These are phyloP conservation scores for Apiospora sp. DNA, from an alignment of 2,329 filamentous ascomycete genomes.

Conservation along the genomic window DNA sequence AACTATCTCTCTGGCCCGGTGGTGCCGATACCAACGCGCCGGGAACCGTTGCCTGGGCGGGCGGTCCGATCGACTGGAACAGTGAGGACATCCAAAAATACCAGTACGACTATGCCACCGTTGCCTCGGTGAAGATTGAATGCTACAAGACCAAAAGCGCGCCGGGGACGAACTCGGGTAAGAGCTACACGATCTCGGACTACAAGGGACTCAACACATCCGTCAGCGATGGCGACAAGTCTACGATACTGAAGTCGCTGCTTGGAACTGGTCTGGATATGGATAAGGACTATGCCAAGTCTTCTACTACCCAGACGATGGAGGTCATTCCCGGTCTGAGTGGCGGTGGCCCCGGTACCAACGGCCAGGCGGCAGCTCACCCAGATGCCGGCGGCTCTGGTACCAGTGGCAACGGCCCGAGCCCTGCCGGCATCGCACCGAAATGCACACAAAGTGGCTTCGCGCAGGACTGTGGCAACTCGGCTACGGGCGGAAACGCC, in stretches of 20 bases:
- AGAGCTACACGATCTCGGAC: constrained; percentile 79
- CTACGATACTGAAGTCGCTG: constrained; percentile 80
- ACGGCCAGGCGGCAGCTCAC: constrained; percentile 40
- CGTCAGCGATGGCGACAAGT: constrained; percentile 76
- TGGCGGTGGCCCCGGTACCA: constrained; percentile 42
- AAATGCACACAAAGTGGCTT: constrained; percentile 38
- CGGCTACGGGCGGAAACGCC: constrained; percentile 24
- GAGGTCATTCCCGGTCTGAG: constrained; percentile 42
- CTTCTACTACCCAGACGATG: constrained; percentile 42
- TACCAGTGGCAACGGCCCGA: constrained; percentile 26
- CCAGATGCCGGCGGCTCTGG: constrained; percentile 28
- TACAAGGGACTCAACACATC: constrained; percentile 75
- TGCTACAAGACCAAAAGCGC: constrained; percentile 75
- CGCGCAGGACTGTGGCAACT: constrained; percentile 38
- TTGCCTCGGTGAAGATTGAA: constrained; percentile 79
- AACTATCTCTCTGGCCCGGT: constrained; percentile 96
- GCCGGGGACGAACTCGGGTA: constrained; percentile 74
- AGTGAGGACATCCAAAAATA: constrained; percentile 79
- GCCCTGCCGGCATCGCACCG: constrained; percentile 29
- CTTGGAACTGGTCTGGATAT: constrained; percentile 83
- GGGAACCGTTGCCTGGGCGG: constrained; percentile 92
- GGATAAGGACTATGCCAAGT: constrained; percentile 47
- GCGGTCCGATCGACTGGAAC: constrained; percentile 89
- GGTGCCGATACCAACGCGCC: constrained; percentile 79
- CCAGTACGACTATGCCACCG: constrained; percentile 88